Evolutionary conservation across 2,329 filamentous ascomycete genomes (phyloP), one percentile per base, ranked within the genome.

Genomic region (Beauveria scarabaeidicola): DNA sequence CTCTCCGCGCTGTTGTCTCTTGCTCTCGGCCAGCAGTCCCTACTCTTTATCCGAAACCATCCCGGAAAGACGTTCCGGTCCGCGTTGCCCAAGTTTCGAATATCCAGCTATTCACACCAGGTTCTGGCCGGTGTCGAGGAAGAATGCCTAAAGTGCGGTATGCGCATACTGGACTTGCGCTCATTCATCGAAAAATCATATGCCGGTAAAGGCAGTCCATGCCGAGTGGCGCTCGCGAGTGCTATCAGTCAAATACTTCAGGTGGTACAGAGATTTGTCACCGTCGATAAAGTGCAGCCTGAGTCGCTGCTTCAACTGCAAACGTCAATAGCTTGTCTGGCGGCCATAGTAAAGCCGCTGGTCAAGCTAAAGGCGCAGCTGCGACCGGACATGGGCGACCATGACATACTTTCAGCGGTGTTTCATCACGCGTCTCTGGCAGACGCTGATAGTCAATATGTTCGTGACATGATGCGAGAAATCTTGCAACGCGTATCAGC

Each of bases 21-120:
- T 1, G 83, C 84, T 0, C 79, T 91, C 6, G 90, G 89, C 0
- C 80, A 88, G 52, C 86, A 85, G 43, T 92, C 89, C 0, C 77
- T 88, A 1, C 80, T 94, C 38, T 94, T 90, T 69, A 68, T 72
- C 0, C 90, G 83, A 78, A 75, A 86, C 54, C 69, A 76, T 2
- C 74, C 75, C 3, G 76, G 77, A 29, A 73, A 72, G 25, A 74
- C 73, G 0, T 90, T 92, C 65, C 69, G 73, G 17, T 76, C 79
- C 10, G 71, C 73, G 2, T 65, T 81, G 1, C 66, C 75, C 0
- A 69, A 73, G 7, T 74, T 83, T 62, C 77, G 82, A 52, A 75
- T 85, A 46, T 80, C 82, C 0, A 83, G 84, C 5, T 82, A 83
- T 65, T 78, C 86, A 0, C 72, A 78, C 4, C 69, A 79, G 29